Evolutionary conservation across 108 stramenopile genomes (phyloP), one percentile per base, ranked within the genome.

Genomic region (Nitzschia sp.): DNA sequence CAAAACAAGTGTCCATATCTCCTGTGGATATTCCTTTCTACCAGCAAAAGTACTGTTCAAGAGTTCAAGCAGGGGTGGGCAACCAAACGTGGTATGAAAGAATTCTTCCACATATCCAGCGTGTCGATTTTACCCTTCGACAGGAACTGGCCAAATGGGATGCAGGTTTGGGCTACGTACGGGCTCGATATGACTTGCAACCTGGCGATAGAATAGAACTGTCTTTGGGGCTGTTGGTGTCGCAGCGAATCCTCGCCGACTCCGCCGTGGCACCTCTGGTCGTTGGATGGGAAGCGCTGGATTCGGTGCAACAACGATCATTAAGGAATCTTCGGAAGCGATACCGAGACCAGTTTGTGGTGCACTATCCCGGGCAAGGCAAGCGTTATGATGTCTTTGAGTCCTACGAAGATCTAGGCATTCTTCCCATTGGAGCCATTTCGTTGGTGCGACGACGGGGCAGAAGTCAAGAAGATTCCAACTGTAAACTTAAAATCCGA

Each of bases 331-430:
- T 62, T 9, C 41, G 61, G 14, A 43, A 43, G 10, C 42, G 22
- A 26, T 62, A 38, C 43, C 37, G 22, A 39, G 19, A 62, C 20
- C 61, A 62, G 44, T 62, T 62, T 62, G 43, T 62, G 10, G 10
- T 62, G 17, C 61, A 62, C 43, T 62, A 62, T 44, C 61, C 61
- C 14, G 61, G 61, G 5, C 61, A 24, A 10, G 61, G 11, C 8
- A 22, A 43, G 8, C 61, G 61, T 11, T 22, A 62, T 62, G 43
- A 62, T 62, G 15, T 21, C 61, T 62, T 62, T 62, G 61, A 62
- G 6, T 62, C 61, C 21, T 62, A 62, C 22, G 61, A 62, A 62
- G 61, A 62, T 24, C 24, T 62, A 12, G 61, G 38, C 0, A 62
- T 62, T 15, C 22, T 62, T 15, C 61, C 61, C 5, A 54, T 66